Evolutionary conservation across 345 rosid species (phyloP).

Genomic region (Gossypium ekmanianum): DNA sequence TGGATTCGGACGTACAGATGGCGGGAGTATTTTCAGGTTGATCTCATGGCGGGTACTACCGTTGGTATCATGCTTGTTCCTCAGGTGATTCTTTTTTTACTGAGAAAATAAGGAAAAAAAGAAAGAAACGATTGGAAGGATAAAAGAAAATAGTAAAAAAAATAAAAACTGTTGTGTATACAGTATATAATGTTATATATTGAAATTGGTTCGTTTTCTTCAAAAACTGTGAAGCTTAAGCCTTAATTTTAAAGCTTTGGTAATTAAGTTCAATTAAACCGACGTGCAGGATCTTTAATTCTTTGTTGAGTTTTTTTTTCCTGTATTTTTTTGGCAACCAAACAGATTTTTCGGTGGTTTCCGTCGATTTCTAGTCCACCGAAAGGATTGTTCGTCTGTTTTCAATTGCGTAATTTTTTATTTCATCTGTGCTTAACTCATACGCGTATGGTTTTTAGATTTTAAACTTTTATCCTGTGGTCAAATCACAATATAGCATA

Average conservation of each 20-base stretch:
- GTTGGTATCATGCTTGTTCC: constrained; percentile 99
- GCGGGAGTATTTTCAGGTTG: constrained; percentile 73
- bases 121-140: too few species aligned
- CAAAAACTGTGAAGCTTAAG: not conserved
- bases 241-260: not conserved
- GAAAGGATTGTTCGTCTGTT: not conserved
- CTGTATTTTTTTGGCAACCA: constrained; percentile 16
- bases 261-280: not conserved
- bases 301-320: not conserved
- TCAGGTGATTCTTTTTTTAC: constrained; percentile 54
- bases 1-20: constrained; percentile 84
- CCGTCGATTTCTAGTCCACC: not conserved
- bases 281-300: not conserved
- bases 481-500: not conserved
- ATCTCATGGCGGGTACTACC: constrained; percentile 92
- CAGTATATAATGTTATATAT: not conserved
- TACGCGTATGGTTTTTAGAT: not conserved
- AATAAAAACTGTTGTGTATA: too few species aligned
- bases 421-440: not conserved
- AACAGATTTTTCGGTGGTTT: constrained; percentile 10
- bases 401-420: not conserved
- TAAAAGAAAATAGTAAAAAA: not conserved
- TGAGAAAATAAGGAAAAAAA: constrained; percentile 8
- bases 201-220: not conserved
- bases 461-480: not conserved